Evolutionary conservation across 441 rosid genomes (phyloP).

Genomic region (Mallotus repandus): DNA sequence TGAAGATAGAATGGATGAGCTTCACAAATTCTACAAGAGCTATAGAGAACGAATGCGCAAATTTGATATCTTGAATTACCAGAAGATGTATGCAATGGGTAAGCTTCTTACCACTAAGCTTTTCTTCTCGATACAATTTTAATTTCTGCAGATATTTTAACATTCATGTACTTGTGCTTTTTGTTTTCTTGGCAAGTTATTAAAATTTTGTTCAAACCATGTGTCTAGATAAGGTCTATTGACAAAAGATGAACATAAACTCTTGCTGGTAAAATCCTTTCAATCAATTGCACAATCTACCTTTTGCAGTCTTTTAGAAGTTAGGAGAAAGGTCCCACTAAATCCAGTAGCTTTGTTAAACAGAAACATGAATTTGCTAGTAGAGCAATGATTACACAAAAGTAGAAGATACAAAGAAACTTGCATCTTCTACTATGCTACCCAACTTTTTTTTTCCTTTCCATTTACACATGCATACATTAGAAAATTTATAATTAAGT

Average conservation of each 20-base stretch:
- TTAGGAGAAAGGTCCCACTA: slow-evolving; percentile 41
- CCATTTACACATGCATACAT: slow-evolving; percentile 5
- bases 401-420: background rate
- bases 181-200: background rate
- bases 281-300: slow-evolving; percentile 26
- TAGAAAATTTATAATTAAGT: background rate
- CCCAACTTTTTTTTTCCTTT: background rate
- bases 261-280: slow-evolving; percentile 8
- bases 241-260: background rate
- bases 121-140: background rate
- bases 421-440: background rate
- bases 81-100: slow-evolving; percentile 89
- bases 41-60: slow-evolving; percentile 88
- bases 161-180: background rate
- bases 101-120: slow-evolving; percentile 28
- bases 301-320: slow-evolving; percentile 29
- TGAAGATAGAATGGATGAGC: slow-evolving; percentile 65
- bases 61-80: slow-evolving; percentile 85
- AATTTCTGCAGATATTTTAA: background rate
- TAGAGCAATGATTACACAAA: slow-evolving; percentile 23
- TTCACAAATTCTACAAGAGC: slow-evolving; percentile 79
- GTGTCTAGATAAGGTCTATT: background rate
- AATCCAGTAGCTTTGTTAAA: slow-evolving; percentile 35
- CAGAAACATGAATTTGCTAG: slow-evolving; percentile 18
- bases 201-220: background rate